Conservation (phyloP, 2,329 filamentous ascomycete species). For the Geoglossum cookeanum region DNA sequence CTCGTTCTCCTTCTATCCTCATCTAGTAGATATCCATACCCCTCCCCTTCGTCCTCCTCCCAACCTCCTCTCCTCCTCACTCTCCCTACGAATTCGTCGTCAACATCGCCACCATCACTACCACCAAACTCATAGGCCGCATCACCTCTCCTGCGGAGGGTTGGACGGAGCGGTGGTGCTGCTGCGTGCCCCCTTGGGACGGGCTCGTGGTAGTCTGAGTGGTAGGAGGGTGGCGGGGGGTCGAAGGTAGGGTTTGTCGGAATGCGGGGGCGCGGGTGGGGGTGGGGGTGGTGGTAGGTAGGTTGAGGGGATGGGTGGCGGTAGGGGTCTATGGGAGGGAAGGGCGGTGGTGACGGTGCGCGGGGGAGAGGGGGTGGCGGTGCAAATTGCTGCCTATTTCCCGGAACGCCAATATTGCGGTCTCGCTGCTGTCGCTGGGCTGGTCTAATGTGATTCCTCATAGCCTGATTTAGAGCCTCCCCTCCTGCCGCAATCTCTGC, state of each 20-base stretch:
- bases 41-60: not conserved
- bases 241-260: not conserved
- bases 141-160: too few relatives aligned
- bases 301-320: not conserved
- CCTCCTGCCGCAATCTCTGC: not conserved
- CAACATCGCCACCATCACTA: too few relatives aligned
- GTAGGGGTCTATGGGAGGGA: not conserved
- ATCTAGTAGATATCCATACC: not conserved
- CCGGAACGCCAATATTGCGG: not conserved
- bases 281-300: not conserved
- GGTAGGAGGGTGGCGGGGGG: not conserved
- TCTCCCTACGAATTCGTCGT: not conserved
- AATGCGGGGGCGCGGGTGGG: not conserved
- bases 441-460: not conserved
- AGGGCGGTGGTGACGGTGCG: not conserved
- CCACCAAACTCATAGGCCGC: too few relatives aligned
- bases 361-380: not conserved
- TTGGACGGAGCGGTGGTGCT: too few relatives aligned
- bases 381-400: not conserved
- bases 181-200: not conserved
- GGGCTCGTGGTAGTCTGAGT: not conserved
- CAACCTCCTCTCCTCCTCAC: not conserved
- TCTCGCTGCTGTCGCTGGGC: not conserved
- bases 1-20: not conserved
- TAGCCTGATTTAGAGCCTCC: not conserved